Conservation (phyloP, 2,329 filamentous ascomycete genomes). For the Pseudovirgaria hyperparasitica region DNA sequence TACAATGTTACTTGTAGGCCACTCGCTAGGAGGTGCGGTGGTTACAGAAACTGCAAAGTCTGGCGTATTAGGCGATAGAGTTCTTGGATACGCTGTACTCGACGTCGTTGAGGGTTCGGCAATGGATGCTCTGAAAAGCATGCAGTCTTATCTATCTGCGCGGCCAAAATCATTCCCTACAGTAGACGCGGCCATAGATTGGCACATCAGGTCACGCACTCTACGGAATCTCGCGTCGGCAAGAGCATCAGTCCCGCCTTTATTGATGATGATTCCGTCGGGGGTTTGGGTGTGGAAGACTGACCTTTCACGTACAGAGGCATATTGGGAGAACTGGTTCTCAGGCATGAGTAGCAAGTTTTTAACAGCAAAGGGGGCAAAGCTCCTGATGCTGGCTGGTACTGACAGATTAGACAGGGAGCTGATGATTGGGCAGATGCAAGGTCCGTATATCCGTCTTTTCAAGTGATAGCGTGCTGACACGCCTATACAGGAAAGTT, state of each 20-base stretch:
- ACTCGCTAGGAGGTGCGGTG: constrained; percentile 86
- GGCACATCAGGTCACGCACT: constrained; percentile 83
- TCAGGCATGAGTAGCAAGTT: constrained; percentile 80
- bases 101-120: constrained; percentile 94
- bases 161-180: constrained; percentile 69
- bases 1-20: constrained; percentile 70
- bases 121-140: constrained; percentile 85
- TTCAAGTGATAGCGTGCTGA: constrained; percentile 1
- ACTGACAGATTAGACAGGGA: constrained; percentile 86
- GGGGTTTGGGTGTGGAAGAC: constrained; percentile 69
- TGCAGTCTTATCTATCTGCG: constrained; percentile 81
- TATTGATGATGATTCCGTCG: constrained; percentile 42
- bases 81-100: constrained; percentile 79
- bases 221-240: constrained; percentile 76
- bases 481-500: constrained; percentile 60
- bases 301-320: constrained; percentile 67
- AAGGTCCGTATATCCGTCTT: constrained; percentile 46
- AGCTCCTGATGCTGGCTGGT: constrained; percentile 72
- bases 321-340: constrained; percentile 95
- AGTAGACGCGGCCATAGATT: constrained; percentile 71
- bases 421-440: constrained; percentile 93
- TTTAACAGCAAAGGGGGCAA: constrained; percentile 66
- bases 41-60: constrained; percentile 69
- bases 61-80: constrained; percentile 48
- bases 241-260: constrained; percentile 69